Evolutionary conservation across 1,284 basidiomycete genomes (phyloP).

Genomic region (Cutaneotrichosporon cyanovorans): DNA sequence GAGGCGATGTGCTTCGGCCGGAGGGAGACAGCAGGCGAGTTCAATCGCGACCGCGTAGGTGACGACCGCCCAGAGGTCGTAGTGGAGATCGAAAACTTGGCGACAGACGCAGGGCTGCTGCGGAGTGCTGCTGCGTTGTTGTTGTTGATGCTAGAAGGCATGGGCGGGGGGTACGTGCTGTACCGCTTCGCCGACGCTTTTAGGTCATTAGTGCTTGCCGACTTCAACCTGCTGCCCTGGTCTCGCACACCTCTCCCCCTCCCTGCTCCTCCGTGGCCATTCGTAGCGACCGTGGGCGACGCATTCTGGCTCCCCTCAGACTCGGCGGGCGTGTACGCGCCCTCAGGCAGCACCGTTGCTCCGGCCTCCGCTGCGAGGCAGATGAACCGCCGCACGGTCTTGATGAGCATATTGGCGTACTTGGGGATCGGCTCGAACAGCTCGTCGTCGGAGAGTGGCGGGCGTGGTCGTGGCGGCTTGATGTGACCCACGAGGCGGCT

Average conservation of each 20-base stretch:
- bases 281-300: too few species aligned
- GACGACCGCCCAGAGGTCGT: constrained; percentile 21
- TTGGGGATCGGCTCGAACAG: constrained; percentile 2
- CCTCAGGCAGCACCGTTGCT: too few species aligned
- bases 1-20: constrained; percentile 4
- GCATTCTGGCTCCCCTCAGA: too few species aligned
- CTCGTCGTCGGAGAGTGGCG: not conserved
- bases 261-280: too few species aligned
- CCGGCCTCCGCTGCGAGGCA: too few species aligned
- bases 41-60: constrained; percentile 4
- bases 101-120: constrained; percentile 11
- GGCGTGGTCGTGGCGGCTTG: not conserved
- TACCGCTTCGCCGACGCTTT: constrained; percentile 42
- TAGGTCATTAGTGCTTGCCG: constrained; percentile 55
- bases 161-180: constrained; percentile 35
- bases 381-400: too few species aligned
- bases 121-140: too few species aligned
- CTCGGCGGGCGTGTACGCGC: too few species aligned
- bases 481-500: not conserved
- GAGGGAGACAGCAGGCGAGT: too few species aligned
- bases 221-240: constrained; percentile 21
- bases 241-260: too few species aligned
- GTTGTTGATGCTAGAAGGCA: constrained; percentile 1
- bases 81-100: not conserved
- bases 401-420: not conserved